Evolutionary conservation across 306 rosid genomes (phyloP), one percentile per base, ranked within the genome.

Genomic region (Hylodesmum podocarpum): DNA sequence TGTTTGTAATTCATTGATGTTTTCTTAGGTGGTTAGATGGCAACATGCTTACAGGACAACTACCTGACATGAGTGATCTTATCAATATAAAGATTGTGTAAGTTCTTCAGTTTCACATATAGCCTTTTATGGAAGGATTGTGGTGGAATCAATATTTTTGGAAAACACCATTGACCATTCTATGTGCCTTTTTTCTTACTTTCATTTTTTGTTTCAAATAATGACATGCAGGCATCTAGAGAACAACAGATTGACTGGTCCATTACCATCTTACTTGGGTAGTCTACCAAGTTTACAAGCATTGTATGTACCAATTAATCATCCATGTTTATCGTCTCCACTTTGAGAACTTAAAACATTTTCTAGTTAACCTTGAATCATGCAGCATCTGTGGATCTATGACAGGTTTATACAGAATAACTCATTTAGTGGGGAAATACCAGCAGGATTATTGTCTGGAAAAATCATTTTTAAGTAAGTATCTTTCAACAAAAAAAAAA

Each of bases 391-490:
- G 11, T 72, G 74, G 47, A 80, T 84, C 31, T 79, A 68, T 84
- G 80, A 16, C 88, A 95, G 99, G 89, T 90, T 88, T 83, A 86
- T 95, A 83, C 90, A 92, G 85, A 92, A 95, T 86, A 95, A 95
- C 86, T 85, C 92, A 22, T 95, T 95, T 78, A 84, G 43, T 18
- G 99, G 99, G 51, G 89, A 83, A 64, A 90, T 95, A 83, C 99
- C 99, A 54, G 47, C 84, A 12, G 96, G 88, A 71, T 80, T 95
- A 70, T 27, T 87, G 43, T 85, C 82, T 18, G 77, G 86, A 81
- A 92, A 86, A 84, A 79, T 95, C 55, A 77, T 66, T 67, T 92
- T 90, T 76, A 80, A 76, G 98, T 94, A 86, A 88, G 96, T 78
- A 70, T 50, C 21, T 71, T 71, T 62, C 61, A 29, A 27, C 3